A percentile compares a stretch with the other conserved stretches of the same genome.
phyloP scores from a whole-genome alignment of 2,329 filamentous ascomycete genomes.

The Apiospora phragmitis region DNA sequence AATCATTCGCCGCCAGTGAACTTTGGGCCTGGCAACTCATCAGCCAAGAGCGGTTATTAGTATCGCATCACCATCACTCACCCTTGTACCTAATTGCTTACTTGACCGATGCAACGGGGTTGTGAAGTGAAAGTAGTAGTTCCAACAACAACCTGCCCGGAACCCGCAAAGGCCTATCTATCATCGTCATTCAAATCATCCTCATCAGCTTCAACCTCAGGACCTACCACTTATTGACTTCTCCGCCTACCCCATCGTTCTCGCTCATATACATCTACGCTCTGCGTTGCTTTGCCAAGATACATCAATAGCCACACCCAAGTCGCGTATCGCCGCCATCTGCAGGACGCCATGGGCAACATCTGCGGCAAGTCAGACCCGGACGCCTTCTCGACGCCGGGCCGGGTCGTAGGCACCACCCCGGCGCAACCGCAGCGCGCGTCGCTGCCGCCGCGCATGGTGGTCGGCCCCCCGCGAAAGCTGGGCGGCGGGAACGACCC shows the following conservation, averaged over 20 bases:
- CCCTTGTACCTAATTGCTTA: neutral
- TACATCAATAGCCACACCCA: neutral
- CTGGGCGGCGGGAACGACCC: constrained; percentile 53
- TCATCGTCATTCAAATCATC: neutral
- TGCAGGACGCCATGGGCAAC: constrained; percentile 68
- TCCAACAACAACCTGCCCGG: neutral
- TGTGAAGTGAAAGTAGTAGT: neutral
- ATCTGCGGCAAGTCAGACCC: constrained; percentile 74
- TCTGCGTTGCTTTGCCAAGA: neutral
- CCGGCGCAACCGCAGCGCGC: constrained; percentile 49
- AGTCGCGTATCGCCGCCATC: neutral
- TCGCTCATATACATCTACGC: neutral
- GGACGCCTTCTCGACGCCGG: constrained; percentile 66
- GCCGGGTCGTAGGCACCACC: constrained; percentile 67
- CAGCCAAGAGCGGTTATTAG: neutral
- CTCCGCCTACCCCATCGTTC: neutral
- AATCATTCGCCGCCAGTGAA: neutral
- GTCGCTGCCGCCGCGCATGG: constrained; percentile 48
- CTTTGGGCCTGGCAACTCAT: neutral
- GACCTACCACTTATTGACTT: neutral
- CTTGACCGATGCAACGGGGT: neutral
- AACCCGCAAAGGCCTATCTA: neutral
- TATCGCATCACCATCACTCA: neutral
- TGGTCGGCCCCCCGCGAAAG: constrained; percentile 61
- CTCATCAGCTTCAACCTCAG: neutral